phyloP scores from a whole-genome alignment of 495 filamentous ascomycete genomes.

The Terfezia claveryi region DNA sequence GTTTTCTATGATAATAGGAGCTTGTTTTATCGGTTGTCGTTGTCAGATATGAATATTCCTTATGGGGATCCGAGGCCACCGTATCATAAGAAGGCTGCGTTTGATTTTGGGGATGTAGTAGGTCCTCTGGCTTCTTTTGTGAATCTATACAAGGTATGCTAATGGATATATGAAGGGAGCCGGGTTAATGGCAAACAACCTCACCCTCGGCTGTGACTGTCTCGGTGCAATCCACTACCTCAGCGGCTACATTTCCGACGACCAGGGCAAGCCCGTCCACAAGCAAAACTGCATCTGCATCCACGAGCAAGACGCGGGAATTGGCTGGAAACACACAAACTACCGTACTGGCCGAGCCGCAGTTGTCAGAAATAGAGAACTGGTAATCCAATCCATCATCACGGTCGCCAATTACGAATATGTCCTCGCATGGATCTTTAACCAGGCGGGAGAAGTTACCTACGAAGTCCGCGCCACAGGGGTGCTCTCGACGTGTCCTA shows the following conservation, averaged over 20 bases:
- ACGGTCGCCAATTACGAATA: slow-evolving; percentile 45
- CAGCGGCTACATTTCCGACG: slow-evolving; percentile 30
- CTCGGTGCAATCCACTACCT: slow-evolving; percentile 60
- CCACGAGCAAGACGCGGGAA: slow-evolving; percentile 53
- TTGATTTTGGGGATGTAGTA: slow-evolving; percentile 50
- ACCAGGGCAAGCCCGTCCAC: slow-evolving; percentile 34
- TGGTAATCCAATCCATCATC: slow-evolving; percentile 45
- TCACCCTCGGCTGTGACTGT: slow-evolving; percentile 47
- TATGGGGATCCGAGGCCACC: slow-evolving; percentile 53
- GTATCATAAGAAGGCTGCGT: slow-evolving; percentile 56
- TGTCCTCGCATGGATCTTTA: slow-evolving; percentile 66
- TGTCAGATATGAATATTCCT: slow-evolving; percentile 61
- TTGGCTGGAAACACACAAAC: slow-evolving; percentile 68
- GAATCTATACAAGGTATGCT: too few relatives aligned
- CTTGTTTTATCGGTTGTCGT: slow-evolving; percentile 43
- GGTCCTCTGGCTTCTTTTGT: not conserved
- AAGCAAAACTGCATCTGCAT: slow-evolving; percentile 59
- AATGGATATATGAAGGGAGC: slow-evolving; percentile 26
- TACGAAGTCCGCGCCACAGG: slow-evolving; percentile 75
- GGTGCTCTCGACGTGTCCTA: slow-evolving; percentile 62
- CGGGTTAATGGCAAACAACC: slow-evolving; percentile 53
- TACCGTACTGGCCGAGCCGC: slow-evolving; percentile 47
- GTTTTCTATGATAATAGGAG: slow-evolving; percentile 44
- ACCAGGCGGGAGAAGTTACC: slow-evolving; percentile 57
- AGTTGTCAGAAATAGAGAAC: slow-evolving; percentile 43